These are phyloP conservation scores for Knufia fluminis DNA, from an alignment of 2,329 filamentous ascomycete genomes.

Conservation along the genomic window DNA sequence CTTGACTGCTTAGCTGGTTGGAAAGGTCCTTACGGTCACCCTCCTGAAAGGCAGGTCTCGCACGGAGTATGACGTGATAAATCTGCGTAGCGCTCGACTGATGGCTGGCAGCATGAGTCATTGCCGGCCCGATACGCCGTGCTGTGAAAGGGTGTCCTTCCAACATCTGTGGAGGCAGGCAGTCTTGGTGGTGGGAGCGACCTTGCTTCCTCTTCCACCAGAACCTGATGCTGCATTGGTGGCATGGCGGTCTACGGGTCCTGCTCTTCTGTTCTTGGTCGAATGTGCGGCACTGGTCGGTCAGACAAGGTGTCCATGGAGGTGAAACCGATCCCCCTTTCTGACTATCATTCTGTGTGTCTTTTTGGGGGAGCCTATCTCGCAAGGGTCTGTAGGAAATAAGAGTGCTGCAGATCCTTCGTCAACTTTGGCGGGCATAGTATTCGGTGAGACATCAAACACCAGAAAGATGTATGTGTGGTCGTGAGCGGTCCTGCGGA, in stretches of 20 bases:
- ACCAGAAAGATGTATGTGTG: conserved; percentile 1
- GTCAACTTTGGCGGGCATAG: conserved; percentile 1
- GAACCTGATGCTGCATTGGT: conserved; percentile 1
- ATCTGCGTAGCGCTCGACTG: too few species aligned
- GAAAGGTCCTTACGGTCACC: conserved; percentile 4
- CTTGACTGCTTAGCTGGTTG: background rate
- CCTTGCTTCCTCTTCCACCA: conserved; percentile 1
- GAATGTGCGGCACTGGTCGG: background rate
- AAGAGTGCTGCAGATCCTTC: background rate
- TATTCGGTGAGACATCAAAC: conserved; percentile 4
- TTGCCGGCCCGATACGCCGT: conserved; percentile 1
- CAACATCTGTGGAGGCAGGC: conserved; percentile 2
- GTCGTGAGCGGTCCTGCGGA: conserved; percentile 2
- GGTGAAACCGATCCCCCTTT: background rate
- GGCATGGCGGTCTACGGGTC: conserved; percentile 3
- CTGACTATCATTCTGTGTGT: conserved; percentile 4
- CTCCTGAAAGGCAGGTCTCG: too few species aligned
- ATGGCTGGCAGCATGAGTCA: too few species aligned
- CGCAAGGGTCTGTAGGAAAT: conserved; percentile 1
- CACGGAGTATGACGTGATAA: too few species aligned
- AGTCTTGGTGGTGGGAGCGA: conserved; percentile 2
- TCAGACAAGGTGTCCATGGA: conserved; percentile 2
- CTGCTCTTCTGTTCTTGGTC: conserved; percentile 2
- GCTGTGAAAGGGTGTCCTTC: conserved; percentile 2
- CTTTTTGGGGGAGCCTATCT: conserved; percentile 3